phyloP scores from a whole-genome alignment of 2,329 filamentous ascomycete species.

The Cladosporium colombiae region DNA sequence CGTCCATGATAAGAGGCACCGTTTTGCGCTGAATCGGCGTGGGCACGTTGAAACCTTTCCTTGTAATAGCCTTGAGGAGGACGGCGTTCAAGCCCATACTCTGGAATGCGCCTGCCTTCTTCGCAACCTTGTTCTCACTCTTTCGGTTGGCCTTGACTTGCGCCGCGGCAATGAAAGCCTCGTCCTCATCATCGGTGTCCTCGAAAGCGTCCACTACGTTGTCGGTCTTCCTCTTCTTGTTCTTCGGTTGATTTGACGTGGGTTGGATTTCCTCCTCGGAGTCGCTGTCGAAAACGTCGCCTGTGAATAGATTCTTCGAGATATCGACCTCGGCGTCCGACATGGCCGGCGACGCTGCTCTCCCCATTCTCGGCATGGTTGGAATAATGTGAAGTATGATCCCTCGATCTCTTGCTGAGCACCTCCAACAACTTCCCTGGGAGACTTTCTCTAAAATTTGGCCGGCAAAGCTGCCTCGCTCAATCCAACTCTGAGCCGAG shows the following conservation, averaged over 20 bases:
- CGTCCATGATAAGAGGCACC: slow-evolving; percentile 85
- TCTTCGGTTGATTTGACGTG: slow-evolving; percentile 9
- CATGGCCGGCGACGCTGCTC: slow-evolving; percentile 72
- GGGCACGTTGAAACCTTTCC: slow-evolving; percentile 93
- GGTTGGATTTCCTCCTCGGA: slow-evolving; percentile 34
- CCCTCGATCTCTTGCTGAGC: neutral
- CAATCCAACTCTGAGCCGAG: neutral
- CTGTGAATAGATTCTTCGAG: slow-evolving; percentile 62
- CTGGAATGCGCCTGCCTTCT: slow-evolving; percentile 96
- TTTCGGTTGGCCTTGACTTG: slow-evolving; percentile 90
- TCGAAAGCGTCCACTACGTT: slow-evolving; percentile 30
- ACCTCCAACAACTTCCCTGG: neutral
- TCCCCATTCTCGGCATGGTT: slow-evolving; percentile 58
- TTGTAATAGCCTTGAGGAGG: slow-evolving; percentile 84
- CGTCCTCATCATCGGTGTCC: slow-evolving; percentile 60
- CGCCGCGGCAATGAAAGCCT: slow-evolving; percentile 84
- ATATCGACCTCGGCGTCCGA: slow-evolving; percentile 95
- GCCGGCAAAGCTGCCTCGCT: neutral
- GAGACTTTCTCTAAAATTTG: slow-evolving; percentile 1
- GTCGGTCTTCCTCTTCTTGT: slow-evolving; percentile 22
- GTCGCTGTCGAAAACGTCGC: slow-evolving; percentile 61
- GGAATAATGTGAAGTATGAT: neutral
- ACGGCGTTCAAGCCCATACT: slow-evolving; percentile 85
- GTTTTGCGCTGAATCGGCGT: slow-evolving; percentile 97
- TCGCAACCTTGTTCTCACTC: slow-evolving; percentile 75